Evolutionary conservation across 2,329 filamentous ascomycete species (phyloP), one percentile per base, ranked within the genome.

Genomic region (Exophiala spinifera): DNA sequence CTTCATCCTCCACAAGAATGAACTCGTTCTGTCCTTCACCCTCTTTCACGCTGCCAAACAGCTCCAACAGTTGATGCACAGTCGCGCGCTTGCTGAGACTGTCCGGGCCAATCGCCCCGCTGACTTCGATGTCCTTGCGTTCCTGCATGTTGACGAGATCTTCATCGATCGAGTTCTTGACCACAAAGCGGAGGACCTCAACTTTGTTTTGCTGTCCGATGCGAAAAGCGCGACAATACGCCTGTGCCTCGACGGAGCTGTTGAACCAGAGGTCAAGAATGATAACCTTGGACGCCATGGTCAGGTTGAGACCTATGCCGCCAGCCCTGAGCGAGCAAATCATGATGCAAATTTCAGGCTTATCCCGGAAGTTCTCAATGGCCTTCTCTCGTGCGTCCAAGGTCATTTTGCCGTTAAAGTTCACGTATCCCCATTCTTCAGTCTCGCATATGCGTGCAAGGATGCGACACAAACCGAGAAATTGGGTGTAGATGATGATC

Each of bases 221-320:
- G 25, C 54, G 52, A 25, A 61, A 63, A 1, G 46, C 55, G 63
- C 67, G 39, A 63, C 72, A 72, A 36, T 78, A 77, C 0, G 81
- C 84, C 62, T 89, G 87, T n/a, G 82, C 71, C 61, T 89, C 84
- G 0, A 75, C 67, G 0, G 77, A 73, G 1, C 68, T 68, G 53
- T 89, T 88, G 82, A 82, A 89, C 80, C 80, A 84, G 0, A 74
- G 69, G 28, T 85, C 81, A 0, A 80, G 48, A 0, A 79, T 69
- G 17, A 84, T 81, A 19, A 82, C 77, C 3, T 80, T 75, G 45
- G 80, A 82, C 1, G 84, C 83, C 66, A 78, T 78, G 0, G 81
- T 83, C 10, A 86, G 69, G 61, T 86, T 85, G 19, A 86, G 73
- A 0, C 80, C 79, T 3, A 73, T 68, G 2, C 83, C 82, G 28